phyloP scores from a whole-genome alignment of 2,329 filamentous ascomycete genomes.

The Dactylellina drechsleri region DNA sequence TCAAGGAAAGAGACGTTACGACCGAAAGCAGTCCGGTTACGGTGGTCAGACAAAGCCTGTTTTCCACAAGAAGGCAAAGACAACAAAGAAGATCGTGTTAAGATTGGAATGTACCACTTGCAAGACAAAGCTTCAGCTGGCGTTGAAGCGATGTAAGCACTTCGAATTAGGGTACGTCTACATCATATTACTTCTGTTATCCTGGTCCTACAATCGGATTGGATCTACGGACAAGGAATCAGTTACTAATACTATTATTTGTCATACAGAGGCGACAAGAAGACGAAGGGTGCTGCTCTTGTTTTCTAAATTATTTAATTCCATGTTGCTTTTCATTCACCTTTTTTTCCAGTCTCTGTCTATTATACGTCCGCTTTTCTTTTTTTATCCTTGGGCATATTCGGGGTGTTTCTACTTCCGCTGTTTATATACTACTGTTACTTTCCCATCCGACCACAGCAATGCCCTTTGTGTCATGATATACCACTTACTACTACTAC shows the following conservation, averaged over 20 bases:
- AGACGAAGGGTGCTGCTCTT: slow-evolving; percentile 99
- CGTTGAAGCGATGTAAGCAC: slow-evolving; percentile 99
- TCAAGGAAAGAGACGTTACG: slow-evolving; percentile 99
- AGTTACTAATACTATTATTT: slow-evolving; percentile 55
- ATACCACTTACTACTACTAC: slow-evolving; percentile 29
- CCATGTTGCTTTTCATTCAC: slow-evolving; percentile 33
- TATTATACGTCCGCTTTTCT: slow-evolving; percentile 20
- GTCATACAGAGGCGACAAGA: slow-evolving; percentile 93
- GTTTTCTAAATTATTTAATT: slow-evolving; percentile 86
- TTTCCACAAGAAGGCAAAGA: slow-evolving; percentile 99
- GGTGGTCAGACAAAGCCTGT: slow-evolving; percentile 99
- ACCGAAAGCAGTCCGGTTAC: slow-evolving; percentile 98
- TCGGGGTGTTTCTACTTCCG: slow-evolving; percentile 53
- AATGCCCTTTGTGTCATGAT: slow-evolving; percentile 50
- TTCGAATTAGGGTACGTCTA: slow-evolving; percentile 94
- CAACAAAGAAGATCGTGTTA: slow-evolving; percentile 99
- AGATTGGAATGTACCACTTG: slow-evolving; percentile 96
- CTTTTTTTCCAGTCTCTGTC: slow-evolving; percentile 12
- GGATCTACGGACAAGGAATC: background rate
- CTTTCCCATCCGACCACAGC: slow-evolving; percentile 35
- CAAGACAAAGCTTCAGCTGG: slow-evolving; percentile 95
- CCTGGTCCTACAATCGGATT: slow-evolving; percentile 10
- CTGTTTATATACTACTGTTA: slow-evolving; percentile 51
- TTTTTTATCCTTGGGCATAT: slow-evolving; percentile 46
- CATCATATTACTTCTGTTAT: slow-evolving; percentile 13